Evolutionary conservation across 441 rosid species (phyloP).

Genomic region (Syzygium syzygioides): DNA sequence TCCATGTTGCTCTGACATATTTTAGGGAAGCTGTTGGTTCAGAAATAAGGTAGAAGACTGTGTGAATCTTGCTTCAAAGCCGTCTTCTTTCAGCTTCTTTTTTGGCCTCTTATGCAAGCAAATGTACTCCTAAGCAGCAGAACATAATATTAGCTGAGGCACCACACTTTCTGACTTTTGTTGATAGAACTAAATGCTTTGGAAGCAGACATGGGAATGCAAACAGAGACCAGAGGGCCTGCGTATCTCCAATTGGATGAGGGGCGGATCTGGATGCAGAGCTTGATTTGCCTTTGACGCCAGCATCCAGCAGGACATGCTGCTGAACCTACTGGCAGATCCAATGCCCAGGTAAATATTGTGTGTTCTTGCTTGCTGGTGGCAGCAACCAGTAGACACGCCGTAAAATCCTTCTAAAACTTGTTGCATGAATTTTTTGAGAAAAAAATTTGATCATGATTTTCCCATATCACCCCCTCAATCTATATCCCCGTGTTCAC

Average conservation of each 20-base stretch:
- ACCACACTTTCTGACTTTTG: background rate
- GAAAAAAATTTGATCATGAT: background rate
- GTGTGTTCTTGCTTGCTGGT: background rate
- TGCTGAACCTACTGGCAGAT: background rate
- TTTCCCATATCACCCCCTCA: background rate
- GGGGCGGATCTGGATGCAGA: background rate
- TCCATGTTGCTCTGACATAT: too few relatives aligned
- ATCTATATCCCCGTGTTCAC: background rate
- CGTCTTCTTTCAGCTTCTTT: background rate
- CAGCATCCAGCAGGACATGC: background rate
- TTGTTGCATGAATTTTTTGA: background rate
- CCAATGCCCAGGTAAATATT: background rate
- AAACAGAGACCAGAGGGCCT: background rate
- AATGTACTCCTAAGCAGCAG: background rate
- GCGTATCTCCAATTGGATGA: background rate
- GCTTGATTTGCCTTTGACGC: background rate
- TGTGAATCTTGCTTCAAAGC: background rate
- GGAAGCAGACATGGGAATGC: slow-evolving; percentile 56
- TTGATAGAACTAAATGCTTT: background rate
- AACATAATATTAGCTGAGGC: background rate
- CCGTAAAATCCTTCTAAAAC: background rate
- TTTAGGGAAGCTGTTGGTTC: background rate
- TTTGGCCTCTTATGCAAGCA: background rate
- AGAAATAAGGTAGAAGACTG: background rate
- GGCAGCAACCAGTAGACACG: background rate